A percentile compares a stretch with the other conserved stretches of the same genome.
Conservation (phyloP, 176 grass and related monocot species). For the Aegilops umbellulata region DNA sequence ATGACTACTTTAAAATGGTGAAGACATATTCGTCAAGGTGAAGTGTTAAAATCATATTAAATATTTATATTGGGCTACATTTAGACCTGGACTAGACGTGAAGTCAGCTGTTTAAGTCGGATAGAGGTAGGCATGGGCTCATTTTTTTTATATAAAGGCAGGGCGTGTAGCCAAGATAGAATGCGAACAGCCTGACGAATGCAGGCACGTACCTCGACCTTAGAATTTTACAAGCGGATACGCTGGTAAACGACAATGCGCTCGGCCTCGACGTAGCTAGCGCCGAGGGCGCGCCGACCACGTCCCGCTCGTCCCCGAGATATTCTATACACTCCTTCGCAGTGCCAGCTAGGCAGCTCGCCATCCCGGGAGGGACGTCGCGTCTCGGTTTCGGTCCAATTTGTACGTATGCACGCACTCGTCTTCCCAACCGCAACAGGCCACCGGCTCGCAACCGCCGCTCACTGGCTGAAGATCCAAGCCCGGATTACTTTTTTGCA, state of each 20-base stretch:
- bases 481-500: background rate
- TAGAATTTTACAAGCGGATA: background rate
- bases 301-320: background rate
- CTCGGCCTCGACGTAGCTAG: background rate
- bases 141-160: too few relatives aligned
- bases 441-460: background rate
- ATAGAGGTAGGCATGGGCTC: too few relatives aligned
- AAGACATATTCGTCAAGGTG: too few relatives aligned
- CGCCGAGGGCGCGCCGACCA: background rate
- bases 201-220: background rate
- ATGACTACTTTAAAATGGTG: too few relatives aligned
- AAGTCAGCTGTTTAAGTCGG: too few relatives aligned
- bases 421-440: background rate
- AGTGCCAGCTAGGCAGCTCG: too few relatives aligned
- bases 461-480: slow-evolving; percentile 25
- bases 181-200: background rate
- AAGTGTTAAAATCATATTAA: too few relatives aligned
- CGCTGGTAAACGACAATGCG: background rate
- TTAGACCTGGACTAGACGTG: too few relatives aligned
- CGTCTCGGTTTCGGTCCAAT: background rate
- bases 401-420: background rate
- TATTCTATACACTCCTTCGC: background rate
- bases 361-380: background rate
- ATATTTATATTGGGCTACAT: too few relatives aligned
- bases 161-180: too few relatives aligned